A percentile compares a stretch with the other conserved stretches of the same genome.
phyloP scores from a whole-genome alignment of 345 rosid species.

The Citrus medica region DNA sequence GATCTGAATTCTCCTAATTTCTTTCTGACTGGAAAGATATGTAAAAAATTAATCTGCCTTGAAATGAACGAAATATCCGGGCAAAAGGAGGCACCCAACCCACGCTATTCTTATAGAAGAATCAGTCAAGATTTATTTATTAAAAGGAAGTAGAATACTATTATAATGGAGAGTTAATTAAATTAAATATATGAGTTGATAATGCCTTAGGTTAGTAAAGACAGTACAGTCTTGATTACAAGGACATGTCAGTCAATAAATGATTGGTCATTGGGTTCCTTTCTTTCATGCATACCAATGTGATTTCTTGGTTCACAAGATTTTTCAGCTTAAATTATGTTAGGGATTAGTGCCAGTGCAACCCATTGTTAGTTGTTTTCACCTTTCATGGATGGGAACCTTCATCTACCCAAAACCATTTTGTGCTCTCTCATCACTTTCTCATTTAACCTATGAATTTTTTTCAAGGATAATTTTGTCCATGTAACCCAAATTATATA shows the following conservation, averaged over 20 bases:
- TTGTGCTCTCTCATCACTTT: not conserved
- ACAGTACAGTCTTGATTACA: not conserved
- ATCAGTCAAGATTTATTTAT: conserved; percentile 27
- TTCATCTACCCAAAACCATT: not conserved
- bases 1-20: conserved; percentile 21
- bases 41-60: conserved; percentile 23
- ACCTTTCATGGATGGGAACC: not conserved
- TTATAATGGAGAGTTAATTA: not conserved
- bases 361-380: not conserved
- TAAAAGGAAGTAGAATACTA: not conserved
- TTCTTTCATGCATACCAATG: conserved; percentile 24
- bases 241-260: conserved; percentile 21
- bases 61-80: conserved; percentile 34
- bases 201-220: not conserved
- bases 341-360: not conserved
- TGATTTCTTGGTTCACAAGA: conserved; percentile 29
- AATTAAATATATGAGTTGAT: not conserved
- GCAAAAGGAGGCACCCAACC: conserved; percentile 22
- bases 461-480: too few species aligned
- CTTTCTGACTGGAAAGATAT: conserved; percentile 10
- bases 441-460: not conserved
- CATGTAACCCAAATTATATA: too few species aligned
- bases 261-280: conserved; percentile 11
- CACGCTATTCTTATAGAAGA: conserved; percentile 29
- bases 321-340: not conserved